phyloP scores from a whole-genome alignment of 805 yeast genomes.

The Wickerhamiella azyma region DNA sequence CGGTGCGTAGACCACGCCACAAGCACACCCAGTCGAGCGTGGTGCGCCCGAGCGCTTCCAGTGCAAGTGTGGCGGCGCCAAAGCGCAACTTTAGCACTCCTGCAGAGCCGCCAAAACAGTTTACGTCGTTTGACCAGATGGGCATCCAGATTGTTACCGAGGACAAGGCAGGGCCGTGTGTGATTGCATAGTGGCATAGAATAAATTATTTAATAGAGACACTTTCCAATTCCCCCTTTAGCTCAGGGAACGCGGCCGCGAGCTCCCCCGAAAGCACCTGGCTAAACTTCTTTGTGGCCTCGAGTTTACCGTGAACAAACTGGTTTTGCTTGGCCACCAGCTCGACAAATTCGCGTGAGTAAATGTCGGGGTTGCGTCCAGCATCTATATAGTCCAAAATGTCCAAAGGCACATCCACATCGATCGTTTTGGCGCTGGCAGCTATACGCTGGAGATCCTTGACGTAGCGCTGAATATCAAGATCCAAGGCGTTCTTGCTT shows the following conservation, averaged over 20 bases:
- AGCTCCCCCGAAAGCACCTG: constrained; percentile 57
- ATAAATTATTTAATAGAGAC: background rate
- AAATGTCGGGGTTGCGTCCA: constrained; percentile 94
- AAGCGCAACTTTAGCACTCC: background rate
- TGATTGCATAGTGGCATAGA: constrained; percentile 7
- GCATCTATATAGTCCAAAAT: constrained; percentile 87
- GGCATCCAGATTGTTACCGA: constrained; percentile 16
- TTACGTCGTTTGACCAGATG: constrained; percentile 20
- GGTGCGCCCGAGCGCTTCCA: background rate
- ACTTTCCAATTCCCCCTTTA: constrained; percentile 37
- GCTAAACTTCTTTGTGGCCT: constrained; percentile 48
- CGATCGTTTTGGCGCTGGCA: constrained; percentile 12
- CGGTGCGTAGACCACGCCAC: background rate
- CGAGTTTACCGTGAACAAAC: constrained; percentile 69
- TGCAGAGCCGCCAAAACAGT: background rate
- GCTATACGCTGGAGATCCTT: constrained; percentile 14
- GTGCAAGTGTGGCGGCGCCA: background rate
- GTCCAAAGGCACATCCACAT: constrained; percentile 43
- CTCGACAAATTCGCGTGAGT: constrained; percentile 92
- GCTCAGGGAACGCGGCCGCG: constrained; percentile 64
- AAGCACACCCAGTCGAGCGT: background rate
- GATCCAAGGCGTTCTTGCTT: constrained; percentile 45
- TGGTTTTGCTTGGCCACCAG: constrained; percentile 85
- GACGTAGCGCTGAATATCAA: constrained; percentile 14
- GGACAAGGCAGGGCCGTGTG: constrained; percentile 16